Base-by-base conservation (phyloP, 768 basidiomycete species). In the Tremella fuciformis region DNA sequence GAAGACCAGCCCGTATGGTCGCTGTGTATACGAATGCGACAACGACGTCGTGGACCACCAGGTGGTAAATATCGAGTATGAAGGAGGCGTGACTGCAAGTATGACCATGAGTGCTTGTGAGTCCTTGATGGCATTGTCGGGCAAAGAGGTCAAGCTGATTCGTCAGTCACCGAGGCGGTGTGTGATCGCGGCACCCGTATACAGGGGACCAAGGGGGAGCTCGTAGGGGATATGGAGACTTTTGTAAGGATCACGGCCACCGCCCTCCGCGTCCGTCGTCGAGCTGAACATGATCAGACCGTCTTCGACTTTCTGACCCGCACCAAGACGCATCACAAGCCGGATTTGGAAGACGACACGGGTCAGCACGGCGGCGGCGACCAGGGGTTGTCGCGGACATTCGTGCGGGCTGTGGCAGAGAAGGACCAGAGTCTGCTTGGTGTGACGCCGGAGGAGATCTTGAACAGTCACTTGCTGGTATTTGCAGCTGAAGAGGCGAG, bases 1-100 rank as follows among this genome's bases (percentile, higher is more conserved):
- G n/a, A 81, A 79, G 48, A 79, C 76, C 2, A 85, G 87, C 2
- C 84, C 86, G 16, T 91, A 91, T 59, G 91, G 91, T 0, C 77
- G 80, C 56, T 93, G 91, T 68, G 89, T 90, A 6, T 93, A 93
- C 73, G 89, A 91, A 71, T 82, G 84, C 53, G 79, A 82, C 44
- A 93, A 93, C 71, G 87, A 92, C 70, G 89, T 93, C 48, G 89
- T 87, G 67, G 90, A 93, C 76, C 85, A 93, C 64, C 90, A 92
- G 77, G 87, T 92, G 47, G 91, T 93, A 62, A 92, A 91, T 73
- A 77, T 93, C 56, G 88, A 91, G 69, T 93, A 89, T 74, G 84
- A 86, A 7, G 84, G 84, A 51, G 89, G 89, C 15, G 81, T 84
- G 25, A 92, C 91, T 0, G 88, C 83, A 13, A 88, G 88, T 0